phyloP scores from a whole-genome alignment of 352 stramenopile genomes.

The Nannochloropsis limnetica region DNA sequence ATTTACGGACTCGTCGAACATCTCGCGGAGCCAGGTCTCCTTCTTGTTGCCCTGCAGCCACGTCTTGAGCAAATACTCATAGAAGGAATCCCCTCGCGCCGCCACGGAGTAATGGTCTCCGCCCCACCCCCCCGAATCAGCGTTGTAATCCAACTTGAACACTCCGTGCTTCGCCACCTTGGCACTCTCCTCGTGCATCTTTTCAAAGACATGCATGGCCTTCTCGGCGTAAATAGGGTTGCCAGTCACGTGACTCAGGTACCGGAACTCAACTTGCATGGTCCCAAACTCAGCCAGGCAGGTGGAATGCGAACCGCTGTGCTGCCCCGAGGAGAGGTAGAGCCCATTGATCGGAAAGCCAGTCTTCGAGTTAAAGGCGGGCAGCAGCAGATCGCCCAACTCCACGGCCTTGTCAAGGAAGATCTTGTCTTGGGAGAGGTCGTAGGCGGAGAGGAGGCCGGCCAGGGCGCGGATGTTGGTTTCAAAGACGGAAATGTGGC shows the following conservation, averaged over 20 bases:
- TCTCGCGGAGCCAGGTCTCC: slow-evolving; percentile 62
- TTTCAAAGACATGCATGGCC: slow-evolving; percentile 61
- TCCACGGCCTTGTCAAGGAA: slow-evolving; percentile 84
- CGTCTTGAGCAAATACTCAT: slow-evolving; percentile 96
- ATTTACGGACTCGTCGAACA: slow-evolving; percentile 84
- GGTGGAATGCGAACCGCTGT: not conserved
- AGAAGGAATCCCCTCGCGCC: slow-evolving; percentile 87
- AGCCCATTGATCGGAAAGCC: slow-evolving; percentile 69
- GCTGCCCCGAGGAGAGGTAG: not conserved
- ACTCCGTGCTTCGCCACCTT: slow-evolving; percentile 60
- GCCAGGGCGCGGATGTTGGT: slow-evolving; percentile 95
- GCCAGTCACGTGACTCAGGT: slow-evolving; percentile 59
- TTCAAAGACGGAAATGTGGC: slow-evolving; percentile 88
- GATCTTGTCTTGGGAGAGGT: slow-evolving; percentile 66
- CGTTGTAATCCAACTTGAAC: slow-evolving; percentile 71
- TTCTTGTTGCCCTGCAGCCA: slow-evolving; percentile 84
- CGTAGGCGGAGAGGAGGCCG: slow-evolving; percentile 87
- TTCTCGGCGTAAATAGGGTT: slow-evolving; percentile 57
- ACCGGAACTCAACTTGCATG: slow-evolving; percentile 71
- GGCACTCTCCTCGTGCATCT: slow-evolving; percentile 58
- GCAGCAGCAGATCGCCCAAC: slow-evolving; percentile 74
- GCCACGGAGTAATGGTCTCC: slow-evolving; percentile 62
- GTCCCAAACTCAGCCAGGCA: slow-evolving; percentile 58
- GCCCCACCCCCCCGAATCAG: slow-evolving; percentile 53
- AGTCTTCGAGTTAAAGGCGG: slow-evolving; percentile 73